Evolutionary conservation across 2,329 filamentous ascomycete genomes (phyloP).

Genomic region (Taxawa tesnikishii): DNA sequence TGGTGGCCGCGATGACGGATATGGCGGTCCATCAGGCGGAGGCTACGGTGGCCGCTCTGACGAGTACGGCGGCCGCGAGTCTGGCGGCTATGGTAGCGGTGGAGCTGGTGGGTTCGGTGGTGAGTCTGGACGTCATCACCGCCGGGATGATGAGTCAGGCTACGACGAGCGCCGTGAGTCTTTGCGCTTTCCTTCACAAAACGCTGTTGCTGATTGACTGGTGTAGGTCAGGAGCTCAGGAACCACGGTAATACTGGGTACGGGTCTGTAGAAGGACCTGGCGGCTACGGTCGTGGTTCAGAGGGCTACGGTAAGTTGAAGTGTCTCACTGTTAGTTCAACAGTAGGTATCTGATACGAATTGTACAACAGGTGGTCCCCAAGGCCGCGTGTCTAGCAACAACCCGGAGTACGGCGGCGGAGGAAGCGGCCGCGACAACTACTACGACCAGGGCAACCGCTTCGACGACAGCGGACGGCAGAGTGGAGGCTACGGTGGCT

Average conservation of each 20-base stretch:
- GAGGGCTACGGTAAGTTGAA: conserved; percentile 2
- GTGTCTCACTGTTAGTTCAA: background rate
- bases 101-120: conserved; percentile 11
- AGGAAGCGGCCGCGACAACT: conserved; percentile 13
- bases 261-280: conserved; percentile 6
- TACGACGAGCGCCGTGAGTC: conserved; percentile 8
- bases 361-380: background rate
- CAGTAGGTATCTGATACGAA: too few species aligned
- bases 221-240: too few species aligned
- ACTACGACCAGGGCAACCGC: conserved; percentile 15
- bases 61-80: conserved; percentile 5
- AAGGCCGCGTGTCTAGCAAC: background rate
- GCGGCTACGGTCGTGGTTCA: conserved; percentile 5
- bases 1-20: conserved; percentile 5
- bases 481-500: conserved; percentile 12
- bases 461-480: conserved; percentile 11
- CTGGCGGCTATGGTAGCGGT: too few species aligned
- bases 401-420: conserved; percentile 9
- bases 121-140: conserved; percentile 8
- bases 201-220: too few species aligned
- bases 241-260: conserved; percentile 11
- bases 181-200: too few species aligned
- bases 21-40: conserved; percentile 10
- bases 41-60: conserved; percentile 9
- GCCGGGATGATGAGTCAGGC: conserved; percentile 7